Percentiles rank a stretch among this genome's conserved stretches.
Evolutionary conservation across 1,139 yeast species (phyloP).

Genomic region (Debaryomyces udenii): DNA sequence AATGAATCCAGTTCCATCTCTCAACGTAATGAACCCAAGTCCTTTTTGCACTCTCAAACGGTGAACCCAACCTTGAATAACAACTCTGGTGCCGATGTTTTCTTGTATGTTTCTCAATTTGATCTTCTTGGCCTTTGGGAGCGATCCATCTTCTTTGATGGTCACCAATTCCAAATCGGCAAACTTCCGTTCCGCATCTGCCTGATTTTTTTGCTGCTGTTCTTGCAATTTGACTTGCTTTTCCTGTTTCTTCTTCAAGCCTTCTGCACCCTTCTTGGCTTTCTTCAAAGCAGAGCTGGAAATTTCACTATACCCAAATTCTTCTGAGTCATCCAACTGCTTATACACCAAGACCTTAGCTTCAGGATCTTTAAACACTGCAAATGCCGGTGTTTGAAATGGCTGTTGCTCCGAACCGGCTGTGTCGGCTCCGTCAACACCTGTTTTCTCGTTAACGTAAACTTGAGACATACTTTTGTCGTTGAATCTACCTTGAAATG

Average conservation of each 20-base stretch:
- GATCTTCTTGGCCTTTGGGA: constrained; percentile 69
- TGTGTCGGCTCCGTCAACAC: constrained; percentile 58
- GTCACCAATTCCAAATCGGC: constrained; percentile 76
- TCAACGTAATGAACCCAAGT: constrained; percentile 81
- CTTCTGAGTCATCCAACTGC: constrained; percentile 58
- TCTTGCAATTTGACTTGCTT: constrained; percentile 72
- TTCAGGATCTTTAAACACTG: constrained; percentile 61
- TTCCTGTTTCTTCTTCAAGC: constrained; percentile 84
- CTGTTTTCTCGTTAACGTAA: constrained; percentile 74
- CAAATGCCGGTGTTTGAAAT: constrained; percentile 82
- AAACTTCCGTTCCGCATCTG: constrained; percentile 68
- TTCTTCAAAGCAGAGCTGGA: constrained; percentile 93
- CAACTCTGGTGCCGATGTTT: constrained; percentile 63
- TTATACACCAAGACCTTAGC: constrained; percentile 69
- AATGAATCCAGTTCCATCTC: constrained; percentile 93
- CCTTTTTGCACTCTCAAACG: constrained; percentile 93
- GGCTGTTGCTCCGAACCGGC: constrained; percentile 72
- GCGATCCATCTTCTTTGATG: constrained; percentile 69
- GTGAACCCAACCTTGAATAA: constrained; percentile 94
- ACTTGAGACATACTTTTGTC: constrained; percentile 30
- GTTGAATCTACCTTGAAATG: not conserved
- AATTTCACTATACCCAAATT: constrained; percentile 68
- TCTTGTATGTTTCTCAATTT: constrained; percentile 62
- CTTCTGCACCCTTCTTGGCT: constrained; percentile 95
- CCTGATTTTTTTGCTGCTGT: constrained; percentile 62